These are phyloP conservation scores for Symmetrospora coprosmae DNA, from an alignment of 768 basidiomycete species.

Conservation along the genomic window DNA sequence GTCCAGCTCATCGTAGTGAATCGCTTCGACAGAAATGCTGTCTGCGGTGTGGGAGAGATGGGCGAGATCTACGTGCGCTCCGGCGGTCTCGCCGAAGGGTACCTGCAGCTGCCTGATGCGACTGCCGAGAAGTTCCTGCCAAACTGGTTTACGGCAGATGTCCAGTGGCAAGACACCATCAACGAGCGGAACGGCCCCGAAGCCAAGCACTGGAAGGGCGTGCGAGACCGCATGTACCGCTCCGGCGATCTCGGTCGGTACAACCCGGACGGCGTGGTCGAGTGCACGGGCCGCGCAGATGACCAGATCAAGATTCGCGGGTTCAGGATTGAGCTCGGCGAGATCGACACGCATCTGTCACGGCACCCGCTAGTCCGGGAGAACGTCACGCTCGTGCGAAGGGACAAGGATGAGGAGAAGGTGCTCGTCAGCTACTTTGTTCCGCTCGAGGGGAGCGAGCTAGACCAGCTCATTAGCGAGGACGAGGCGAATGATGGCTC, in stretches of 20 bases:
- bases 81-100: slow-evolving; percentile 88
- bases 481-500: slow-evolving; percentile 39
- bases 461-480: slow-evolving; percentile 51
- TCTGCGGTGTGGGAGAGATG: slow-evolving; percentile 87
- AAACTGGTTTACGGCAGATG: slow-evolving; percentile 71
- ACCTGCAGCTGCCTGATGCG: slow-evolving; percentile 59
- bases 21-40: slow-evolving; percentile 62
- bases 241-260: slow-evolving; percentile 95
- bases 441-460: slow-evolving; percentile 54
- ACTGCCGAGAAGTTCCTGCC: slow-evolving; percentile 78
- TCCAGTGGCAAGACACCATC: slow-evolving; percentile 56
- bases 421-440: slow-evolving; percentile 96
- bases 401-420: slow-evolving; percentile 99
- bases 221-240: slow-evolving; percentile 92
- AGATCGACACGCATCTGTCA: slow-evolving; percentile 90
- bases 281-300: slow-evolving; percentile 92
- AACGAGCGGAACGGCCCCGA: slow-evolving; percentile 52
- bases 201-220: slow-evolving; percentile 76
- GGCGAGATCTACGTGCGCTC: slow-evolving; percentile 98
- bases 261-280: slow-evolving; percentile 76
- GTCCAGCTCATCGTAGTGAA: slow-evolving; percentile 96
- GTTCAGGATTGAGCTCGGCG: slow-evolving; percentile 94
- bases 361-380: slow-evolving; percentile 88
- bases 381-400: slow-evolving; percentile 87
- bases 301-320: slow-evolving; percentile 99